Evolutionary conservation across 2,329 filamentous ascomycete species (phyloP), one percentile per base, ranked within the genome.

Genomic region (Hypoxylon sp.): DNA sequence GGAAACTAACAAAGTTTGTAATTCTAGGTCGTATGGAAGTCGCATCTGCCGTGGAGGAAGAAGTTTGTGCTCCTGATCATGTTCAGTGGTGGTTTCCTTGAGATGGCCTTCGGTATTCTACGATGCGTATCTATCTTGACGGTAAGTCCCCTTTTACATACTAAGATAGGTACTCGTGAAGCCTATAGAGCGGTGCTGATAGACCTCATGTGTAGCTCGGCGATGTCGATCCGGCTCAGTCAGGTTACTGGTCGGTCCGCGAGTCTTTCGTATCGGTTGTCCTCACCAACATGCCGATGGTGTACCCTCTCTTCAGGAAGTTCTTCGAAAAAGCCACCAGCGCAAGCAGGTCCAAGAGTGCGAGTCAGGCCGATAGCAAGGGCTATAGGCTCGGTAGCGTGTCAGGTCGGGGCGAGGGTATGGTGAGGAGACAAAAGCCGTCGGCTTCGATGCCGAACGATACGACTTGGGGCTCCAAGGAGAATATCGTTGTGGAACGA

Each of bases 61-160:
- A 83, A 83, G 63, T 43, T 79, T 18, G 73, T 77, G 33, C 73
- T 83, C 10, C 67, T 81, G 8, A 27, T 79, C 11, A 74, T 83
- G 62, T 83, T 83, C 66, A 77, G 78, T 43, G 81, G 80, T 26
- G 81, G 79, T 2, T 68, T 80, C 8, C 78, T 83, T 55, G 77
- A 82, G 48, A 82, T 82, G 72, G 74, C 78, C 13, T 78, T 78
- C 24, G 80, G 80, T 1, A 79, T 81, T 53, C 67, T 83, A 7
- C 78, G 81, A 48, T 80, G 76, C 42, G 76, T 78, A 1, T 70
- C 79, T 15, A 80, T 82, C 31, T 64, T 81, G 15, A 78, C 72
- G 10, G 67, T 72, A 35, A 62, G 65, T 24, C 2, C 43, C 41
- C 15, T 31, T 41, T n/a, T 37, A 2, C 10, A 9, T 8, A 5